Conservation (phyloP, 805 yeast genomes). For the Ogataea methylovora region DNA sequence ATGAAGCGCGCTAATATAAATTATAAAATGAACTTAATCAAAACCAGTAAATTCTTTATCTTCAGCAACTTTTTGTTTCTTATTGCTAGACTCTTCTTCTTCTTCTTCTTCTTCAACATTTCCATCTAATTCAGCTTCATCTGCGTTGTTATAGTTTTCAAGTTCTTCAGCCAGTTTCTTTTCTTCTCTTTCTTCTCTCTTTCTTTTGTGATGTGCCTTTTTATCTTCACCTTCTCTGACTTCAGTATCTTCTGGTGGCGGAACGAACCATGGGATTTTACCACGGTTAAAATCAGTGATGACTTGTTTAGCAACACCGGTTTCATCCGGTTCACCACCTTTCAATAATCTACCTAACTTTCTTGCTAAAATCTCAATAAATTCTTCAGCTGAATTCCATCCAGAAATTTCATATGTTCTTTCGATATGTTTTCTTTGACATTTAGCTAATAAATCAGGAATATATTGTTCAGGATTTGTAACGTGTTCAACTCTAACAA, state of each 20-base stretch:
- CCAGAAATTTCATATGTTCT: constrained; percentile 93
- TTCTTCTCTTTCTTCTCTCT: constrained; percentile 42
- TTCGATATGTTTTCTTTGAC: constrained; percentile 85
- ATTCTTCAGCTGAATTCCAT: constrained; percentile 74
- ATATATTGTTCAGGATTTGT: constrained; percentile 92
- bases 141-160: constrained; percentile 10
- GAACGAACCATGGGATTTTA: constrained; percentile 94
- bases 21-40: constrained; percentile 6
- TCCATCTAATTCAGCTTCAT: constrained; percentile 15
- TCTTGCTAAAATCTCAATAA: constrained; percentile 84
- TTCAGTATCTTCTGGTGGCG: constrained; percentile 76
- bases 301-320: constrained; percentile 84
- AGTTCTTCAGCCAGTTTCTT: constrained; percentile 22
- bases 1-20: too few species aligned
- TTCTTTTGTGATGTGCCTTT: constrained; percentile 44
- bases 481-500: constrained; percentile 97
- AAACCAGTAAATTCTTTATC: constrained; percentile 23
- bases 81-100: constrained; percentile 7
- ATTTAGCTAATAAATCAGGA: constrained; percentile 75
- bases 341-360: constrained; percentile 88
- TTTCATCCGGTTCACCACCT: constrained; percentile 97
- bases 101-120: constrained; percentile 20
- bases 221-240: constrained; percentile 51
- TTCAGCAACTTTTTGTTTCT: constrained; percentile 11
- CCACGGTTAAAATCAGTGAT: constrained; percentile 95